phyloP scores from a whole-genome alignment of 129 eudicot species.

The Smallanthus sonchifolius region DNA sequence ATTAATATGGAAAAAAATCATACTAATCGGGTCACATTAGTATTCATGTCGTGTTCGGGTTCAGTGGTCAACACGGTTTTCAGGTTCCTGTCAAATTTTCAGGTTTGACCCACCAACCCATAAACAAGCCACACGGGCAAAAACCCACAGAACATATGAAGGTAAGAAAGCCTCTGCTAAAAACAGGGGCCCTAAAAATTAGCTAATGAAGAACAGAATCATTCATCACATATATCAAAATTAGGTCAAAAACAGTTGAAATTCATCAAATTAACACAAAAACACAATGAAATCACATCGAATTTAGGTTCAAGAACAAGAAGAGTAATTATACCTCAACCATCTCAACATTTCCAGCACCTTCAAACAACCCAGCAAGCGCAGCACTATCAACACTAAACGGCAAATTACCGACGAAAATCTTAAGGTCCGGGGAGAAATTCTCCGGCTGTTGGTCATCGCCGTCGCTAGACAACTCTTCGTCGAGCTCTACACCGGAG shows the following conservation, averaged over 20 bases:
- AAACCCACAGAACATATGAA: background rate
- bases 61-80: no score
- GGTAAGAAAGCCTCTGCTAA: background rate
- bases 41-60: no score
- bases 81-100: no score
- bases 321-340: conserved; percentile 74
- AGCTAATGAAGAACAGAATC: background rate
- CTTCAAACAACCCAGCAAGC: conserved; percentile 78
- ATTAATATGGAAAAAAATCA: no score
- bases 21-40: no score
- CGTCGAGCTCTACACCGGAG: conserved; percentile 43
- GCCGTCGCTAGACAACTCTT: conserved; percentile 24
- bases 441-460: conserved; percentile 29
- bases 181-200: background rate
- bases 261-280: background rate
- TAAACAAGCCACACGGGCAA: no score
- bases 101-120: no score
- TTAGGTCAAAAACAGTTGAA: background rate
- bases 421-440: conserved; percentile 76
- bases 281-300: background rate
- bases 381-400: conserved; percentile 75
- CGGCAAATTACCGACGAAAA: conserved; percentile 89
- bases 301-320: background rate
- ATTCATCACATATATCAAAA: background rate
- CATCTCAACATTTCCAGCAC: conserved; percentile 89